These are phyloP conservation scores for Hemileia vastatrix DNA, from an alignment of 1,284 basidiomycete genomes.

Conservation along the genomic window DNA sequence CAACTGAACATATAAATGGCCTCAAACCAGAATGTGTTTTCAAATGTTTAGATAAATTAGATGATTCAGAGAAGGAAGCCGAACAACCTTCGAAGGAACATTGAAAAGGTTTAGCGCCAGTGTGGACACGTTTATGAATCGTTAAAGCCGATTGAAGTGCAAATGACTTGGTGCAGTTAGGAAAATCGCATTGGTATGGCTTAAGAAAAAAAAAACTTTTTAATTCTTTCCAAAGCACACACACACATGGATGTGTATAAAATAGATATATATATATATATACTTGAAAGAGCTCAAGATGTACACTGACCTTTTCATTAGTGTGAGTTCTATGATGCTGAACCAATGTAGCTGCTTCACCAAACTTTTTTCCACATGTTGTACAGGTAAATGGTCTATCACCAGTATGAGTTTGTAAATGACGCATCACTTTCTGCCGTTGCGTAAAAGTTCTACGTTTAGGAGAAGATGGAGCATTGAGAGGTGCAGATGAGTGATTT, in stretches of 20 bases:
- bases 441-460: constrained; percentile 34
- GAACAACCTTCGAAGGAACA: constrained; percentile 37
- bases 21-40: constrained; percentile 38
- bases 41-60: constrained; percentile 43
- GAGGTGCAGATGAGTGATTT: not conserved
- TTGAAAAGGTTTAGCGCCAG: constrained; percentile 40
- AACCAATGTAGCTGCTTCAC: constrained; percentile 39
- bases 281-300: not conserved
- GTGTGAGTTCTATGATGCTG: constrained; percentile 45
- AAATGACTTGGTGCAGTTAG: constrained; percentile 41
- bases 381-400: constrained; percentile 39
- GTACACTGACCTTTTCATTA: constrained; percentile 28
- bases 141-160: constrained; percentile 40
- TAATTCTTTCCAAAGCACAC: not conserved
- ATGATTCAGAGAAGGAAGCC: constrained; percentile 40
- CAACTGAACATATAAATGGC: constrained; percentile 34
- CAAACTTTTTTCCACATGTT: constrained; percentile 33
- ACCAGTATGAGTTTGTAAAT: constrained; percentile 31
- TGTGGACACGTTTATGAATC: constrained; percentile 41
- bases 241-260: no score
- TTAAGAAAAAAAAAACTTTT: not conserved
- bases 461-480: constrained; percentile 21
- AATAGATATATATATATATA: not conserved
- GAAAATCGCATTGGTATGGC: constrained; percentile 41
- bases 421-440: constrained; percentile 42